A percentile compares a stretch with the other conserved stretches of the same genome.
phyloP scores from a whole-genome alignment of 495 filamentous ascomycete species.

The Lasiosphaeriaceae sp. region DNA sequence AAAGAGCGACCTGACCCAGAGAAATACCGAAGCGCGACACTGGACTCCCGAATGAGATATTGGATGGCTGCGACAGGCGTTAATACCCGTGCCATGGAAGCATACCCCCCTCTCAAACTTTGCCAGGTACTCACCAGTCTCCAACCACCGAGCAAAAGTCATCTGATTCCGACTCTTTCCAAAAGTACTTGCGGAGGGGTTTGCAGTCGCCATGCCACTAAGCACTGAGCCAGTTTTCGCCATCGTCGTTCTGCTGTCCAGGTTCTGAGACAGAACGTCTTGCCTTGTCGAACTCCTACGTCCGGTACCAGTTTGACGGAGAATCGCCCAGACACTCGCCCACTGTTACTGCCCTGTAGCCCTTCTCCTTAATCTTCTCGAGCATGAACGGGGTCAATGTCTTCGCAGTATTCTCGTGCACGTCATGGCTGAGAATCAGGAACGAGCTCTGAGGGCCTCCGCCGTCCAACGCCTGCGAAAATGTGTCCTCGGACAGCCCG shows the following conservation, averaged over 20 bases:
- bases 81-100: not conserved
- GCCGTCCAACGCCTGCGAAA: slow-evolving; percentile 17
- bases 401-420: slow-evolving; percentile 32
- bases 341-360: slow-evolving; percentile 46
- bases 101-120: not conserved
- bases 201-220: not conserved
- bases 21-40: slow-evolving; percentile 2
- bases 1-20: not conserved
- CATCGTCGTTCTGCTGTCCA: not conserved
- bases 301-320: slow-evolving; percentile 56
- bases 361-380: slow-evolving; percentile 13
- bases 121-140: not conserved
- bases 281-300: not conserved
- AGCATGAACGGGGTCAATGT: slow-evolving; percentile 32
- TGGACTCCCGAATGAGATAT: not conserved
- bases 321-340: slow-evolving; percentile 61
- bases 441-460: slow-evolving; percentile 19
- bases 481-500: slow-evolving; percentile 18
- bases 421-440: slow-evolving; percentile 38
- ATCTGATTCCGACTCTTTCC: not conserved
- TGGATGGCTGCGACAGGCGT: not conserved
- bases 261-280: not conserved
- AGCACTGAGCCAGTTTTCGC: not conserved
- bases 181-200: not conserved
- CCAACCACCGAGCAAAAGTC: slow-evolving; percentile 1